Evolutionary conservation across 2,329 filamentous ascomycete species (phyloP), one percentile per base, ranked within the genome.

Genomic region (Sphaceloma murrayae): DNA sequence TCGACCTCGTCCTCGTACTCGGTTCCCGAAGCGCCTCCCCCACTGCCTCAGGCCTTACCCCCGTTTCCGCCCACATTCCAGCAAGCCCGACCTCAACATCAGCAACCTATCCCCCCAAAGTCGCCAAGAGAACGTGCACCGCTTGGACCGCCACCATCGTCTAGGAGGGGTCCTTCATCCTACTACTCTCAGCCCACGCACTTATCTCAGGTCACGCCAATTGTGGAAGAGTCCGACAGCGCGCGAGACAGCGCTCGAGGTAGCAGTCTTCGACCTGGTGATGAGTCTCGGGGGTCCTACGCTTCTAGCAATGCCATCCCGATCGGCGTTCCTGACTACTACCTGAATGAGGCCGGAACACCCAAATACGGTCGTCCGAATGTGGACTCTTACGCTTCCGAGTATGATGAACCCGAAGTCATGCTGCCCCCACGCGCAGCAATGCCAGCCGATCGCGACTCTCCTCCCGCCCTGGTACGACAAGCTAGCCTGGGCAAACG

Each of bases 271-370:
- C 52, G 53, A n/a, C 51, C 50, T 7, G 51, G 45, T 8, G 51
- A 48, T 22, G 56, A 56, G 31, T 65, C 63, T 9, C 59, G 59
- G 24, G 62, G 60, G 9, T 70, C 67, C 1, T 69, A 63, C 46
- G 67, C 67, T 13, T 70, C 68, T 17, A 71, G 67, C 49, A 69
- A 66, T 48, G 67, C 67, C 0, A 69, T 70, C 29, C 67, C 68
- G 0, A 60, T 62, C 18, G 57, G 63, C 30, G 55, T 56, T 3
- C 58, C 63, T 4, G 62, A 62, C 24, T 66, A 58, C 45, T 68
- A 68, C 48, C 51, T 61, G 3, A 61, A 66, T 31, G 56, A 53
- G 9, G 21, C 30, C 14, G 42, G 42, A 3, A 34, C 22, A 7
- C 36, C 36, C 3, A 11, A 26, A 3, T 40, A 14, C 19, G 42